These are phyloP conservation scores for Amborella trichopoda DNA, from an alignment of 164 flowering plant genomes.

Conservation along the genomic window DNA sequence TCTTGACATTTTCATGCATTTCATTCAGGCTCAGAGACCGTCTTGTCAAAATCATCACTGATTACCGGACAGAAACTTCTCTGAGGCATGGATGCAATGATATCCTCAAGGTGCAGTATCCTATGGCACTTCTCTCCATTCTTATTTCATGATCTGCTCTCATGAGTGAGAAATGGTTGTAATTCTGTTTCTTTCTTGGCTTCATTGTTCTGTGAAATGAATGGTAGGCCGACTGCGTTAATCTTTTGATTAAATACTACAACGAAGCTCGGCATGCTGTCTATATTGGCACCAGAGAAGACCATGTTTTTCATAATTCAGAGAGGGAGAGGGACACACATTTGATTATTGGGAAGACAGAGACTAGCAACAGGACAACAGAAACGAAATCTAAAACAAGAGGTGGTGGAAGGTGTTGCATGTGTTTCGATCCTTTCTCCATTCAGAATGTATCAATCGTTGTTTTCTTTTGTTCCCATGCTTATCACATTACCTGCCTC, in stretches of 20 bases:
- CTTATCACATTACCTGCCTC: slow-evolving; percentile 74
- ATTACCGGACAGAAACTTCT: slow-evolving; percentile 95
- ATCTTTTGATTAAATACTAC: slow-evolving; percentile 76
- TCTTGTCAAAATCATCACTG: slow-evolving; percentile 83
- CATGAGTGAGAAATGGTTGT: background rate
- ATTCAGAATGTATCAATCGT: slow-evolving; percentile 44
- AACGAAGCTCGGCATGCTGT: slow-evolving; percentile 91
- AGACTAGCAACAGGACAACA: slow-evolving; percentile 22
- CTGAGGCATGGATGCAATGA: slow-evolving; percentile 96
- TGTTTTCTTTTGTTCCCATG: slow-evolving; percentile 90
- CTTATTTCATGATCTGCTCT: background rate
- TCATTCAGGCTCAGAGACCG: slow-evolving; percentile 76
- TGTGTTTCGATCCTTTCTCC: slow-evolving; percentile 85
- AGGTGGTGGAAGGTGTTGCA: slow-evolving; percentile 83
- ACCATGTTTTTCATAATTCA: slow-evolving; percentile 39
- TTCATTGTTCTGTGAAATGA: slow-evolving; percentile 2
- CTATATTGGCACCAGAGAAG: slow-evolving; percentile 58
- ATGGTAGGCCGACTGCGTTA: slow-evolving; percentile 74
- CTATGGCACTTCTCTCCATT: background rate
- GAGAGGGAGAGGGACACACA: slow-evolving; percentile 15
- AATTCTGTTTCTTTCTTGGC: background rate
- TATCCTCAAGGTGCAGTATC: slow-evolving; percentile 68
- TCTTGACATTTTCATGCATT: too few species aligned
- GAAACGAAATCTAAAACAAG: slow-evolving; percentile 66
- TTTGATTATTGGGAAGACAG: slow-evolving; percentile 14